Conservation (phyloP, 192 early-diverging fungal genomes). For the Coemansia sp. region DNA sequence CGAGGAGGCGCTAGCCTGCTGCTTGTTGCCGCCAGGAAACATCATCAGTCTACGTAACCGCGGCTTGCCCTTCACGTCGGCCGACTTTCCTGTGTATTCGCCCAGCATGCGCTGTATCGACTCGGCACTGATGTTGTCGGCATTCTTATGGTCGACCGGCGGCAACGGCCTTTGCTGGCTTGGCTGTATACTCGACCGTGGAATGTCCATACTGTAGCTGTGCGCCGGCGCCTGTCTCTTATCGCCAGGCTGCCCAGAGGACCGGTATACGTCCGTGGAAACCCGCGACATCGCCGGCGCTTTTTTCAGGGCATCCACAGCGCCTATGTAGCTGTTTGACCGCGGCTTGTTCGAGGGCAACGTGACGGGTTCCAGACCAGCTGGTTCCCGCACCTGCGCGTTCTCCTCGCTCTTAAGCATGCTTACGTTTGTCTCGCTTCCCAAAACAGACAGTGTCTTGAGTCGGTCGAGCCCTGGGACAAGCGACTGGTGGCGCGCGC, state of each 20-base stretch:
- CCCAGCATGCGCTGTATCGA: constrained; percentile 32
- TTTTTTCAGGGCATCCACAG: not conserved
- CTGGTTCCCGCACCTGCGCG: not conserved
- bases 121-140: constrained; percentile 22
- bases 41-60: constrained; percentile 37
- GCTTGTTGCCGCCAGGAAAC: constrained; percentile 10
- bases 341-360: not conserved
- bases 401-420: not conserved
- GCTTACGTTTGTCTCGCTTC: constrained; percentile 5
- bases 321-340: constrained; percentile 2
- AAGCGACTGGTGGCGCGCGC: not conserved
- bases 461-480: constrained; percentile 1
- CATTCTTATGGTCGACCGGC: constrained; percentile 17
- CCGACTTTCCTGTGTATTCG: constrained; percentile 29
- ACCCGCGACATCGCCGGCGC: not conserved
- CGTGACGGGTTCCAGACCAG: not conserved
- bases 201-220: constrained; percentile 43
- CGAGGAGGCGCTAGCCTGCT: too few species aligned
- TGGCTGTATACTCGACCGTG: constrained; percentile 8
- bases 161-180: not conserved
- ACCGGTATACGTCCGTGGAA: constrained; percentile 21
- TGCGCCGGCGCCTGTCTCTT: not conserved
- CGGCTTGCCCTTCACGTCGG: constrained; percentile 22
- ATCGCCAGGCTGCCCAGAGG: not conserved
- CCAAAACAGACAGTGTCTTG: not conserved